Conservation (phyloP, 2,329 filamentous ascomycete species). For the Xylariaceae sp. region DNA sequence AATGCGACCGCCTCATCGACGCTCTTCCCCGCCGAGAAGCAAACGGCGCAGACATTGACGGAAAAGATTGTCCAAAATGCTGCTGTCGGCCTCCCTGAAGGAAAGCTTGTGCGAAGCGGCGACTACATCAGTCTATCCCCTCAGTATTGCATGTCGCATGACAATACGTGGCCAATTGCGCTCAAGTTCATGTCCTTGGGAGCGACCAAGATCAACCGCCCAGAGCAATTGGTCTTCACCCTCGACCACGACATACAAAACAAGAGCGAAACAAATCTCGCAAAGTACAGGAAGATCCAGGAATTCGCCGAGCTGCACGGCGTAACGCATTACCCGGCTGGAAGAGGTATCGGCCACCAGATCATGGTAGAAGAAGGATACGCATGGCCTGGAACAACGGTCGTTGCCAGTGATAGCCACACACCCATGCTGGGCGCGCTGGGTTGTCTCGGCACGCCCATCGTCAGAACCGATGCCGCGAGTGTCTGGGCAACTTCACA, state of each 20-base stretch:
- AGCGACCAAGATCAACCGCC: constrained; percentile 65
- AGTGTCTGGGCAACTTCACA: constrained; percentile 75
- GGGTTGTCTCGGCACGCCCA: constrained; percentile 60
- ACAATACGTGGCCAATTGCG: constrained; percentile 60
- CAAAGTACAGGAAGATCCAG: constrained; percentile 78
- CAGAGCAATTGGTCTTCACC: constrained; percentile 71
- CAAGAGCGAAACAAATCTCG: constrained; percentile 67
- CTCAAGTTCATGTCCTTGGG: constrained; percentile 78
- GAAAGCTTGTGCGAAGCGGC: constrained; percentile 69
- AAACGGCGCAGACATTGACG: constrained; percentile 68
- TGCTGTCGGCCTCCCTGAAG: constrained; percentile 66
- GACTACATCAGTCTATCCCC: constrained; percentile 78
- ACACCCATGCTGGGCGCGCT: constrained; percentile 80
- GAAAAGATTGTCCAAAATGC: constrained; percentile 90
- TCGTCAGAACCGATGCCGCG: constrained; percentile 84
- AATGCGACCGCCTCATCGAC: background rate
- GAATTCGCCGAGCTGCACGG: constrained; percentile 75
- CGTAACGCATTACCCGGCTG: constrained; percentile 70
- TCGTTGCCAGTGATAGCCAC: constrained; percentile 74
- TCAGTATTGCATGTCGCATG: constrained; percentile 76
- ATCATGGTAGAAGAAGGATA: constrained; percentile 84
- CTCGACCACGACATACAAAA: constrained; percentile 52
- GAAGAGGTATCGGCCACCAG: constrained; percentile 82
- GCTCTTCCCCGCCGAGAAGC: background rate
- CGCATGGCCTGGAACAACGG: constrained; percentile 76